Base-by-base conservation (phyloP, 2,329 filamentous ascomycete genomes). In the Alternaria brassicicola region DNA sequence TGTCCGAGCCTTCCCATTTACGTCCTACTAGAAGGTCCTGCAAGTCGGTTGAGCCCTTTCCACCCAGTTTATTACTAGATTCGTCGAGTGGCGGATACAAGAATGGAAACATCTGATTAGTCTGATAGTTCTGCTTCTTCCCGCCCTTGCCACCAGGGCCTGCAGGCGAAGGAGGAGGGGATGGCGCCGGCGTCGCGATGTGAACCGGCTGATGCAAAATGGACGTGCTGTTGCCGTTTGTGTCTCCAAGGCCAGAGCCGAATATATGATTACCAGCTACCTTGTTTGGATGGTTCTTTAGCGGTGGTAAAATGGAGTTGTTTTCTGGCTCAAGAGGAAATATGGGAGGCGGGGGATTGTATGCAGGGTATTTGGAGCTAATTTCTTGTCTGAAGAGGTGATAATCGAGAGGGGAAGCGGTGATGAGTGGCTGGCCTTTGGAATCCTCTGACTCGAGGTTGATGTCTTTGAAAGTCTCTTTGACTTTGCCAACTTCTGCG, bases 91-190 rank as follows among this genome's bases (percentile, higher is more conserved):
- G 95, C 2, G 95, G 95, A 68, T 99, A 99, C 80, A 99, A 88
- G 73, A 99, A 98, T 0, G 95, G 95, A 65, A 99, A 98, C 73
- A 97, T 95, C 70, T 99, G 95, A 72, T 99, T 99, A 0, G 95
- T 99, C 76, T 99, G 95, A 71, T 99, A 99, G 68, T 98, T 99
- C 72, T 99, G 95, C 75, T 99, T 99, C 82, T 99, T 99, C 1
- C 90, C 93, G 51, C 91, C 92, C 76, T 98, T 99, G 0, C 93
- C 93, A 25, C 93, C 86, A 3, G 86, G 85, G 1, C 86, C 93
- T 31, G 89, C 89, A 9, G 95, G 95, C 1, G 94, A 97, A 1
- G 95, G 95, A 0, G 95, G 95, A 23, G 95, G 95, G 0, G 95
- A 99, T 1, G 95, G 95, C 0, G 93, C 94, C 0, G 95, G 95